phyloP scores from a whole-genome alignment of 306 rosid genomes.

The Malus fusca region DNA sequence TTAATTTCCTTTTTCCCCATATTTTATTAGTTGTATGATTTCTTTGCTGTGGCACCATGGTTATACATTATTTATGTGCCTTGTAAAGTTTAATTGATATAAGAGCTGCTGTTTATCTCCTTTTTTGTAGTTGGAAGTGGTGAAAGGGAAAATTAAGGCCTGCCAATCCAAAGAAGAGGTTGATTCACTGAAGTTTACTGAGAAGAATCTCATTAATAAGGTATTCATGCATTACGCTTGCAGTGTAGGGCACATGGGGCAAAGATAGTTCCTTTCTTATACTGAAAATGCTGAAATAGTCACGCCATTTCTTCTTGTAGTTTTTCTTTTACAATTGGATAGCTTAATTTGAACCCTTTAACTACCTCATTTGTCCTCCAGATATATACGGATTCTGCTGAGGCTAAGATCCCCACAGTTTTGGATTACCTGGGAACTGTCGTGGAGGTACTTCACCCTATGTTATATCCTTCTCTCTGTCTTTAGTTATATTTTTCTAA shows the following conservation, averaged over 20 bases:
- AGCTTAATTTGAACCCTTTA: background rate
- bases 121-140: conserved; percentile 60
- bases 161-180: conserved; percentile 64
- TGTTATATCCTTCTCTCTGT: background rate
- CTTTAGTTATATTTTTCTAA: background rate
- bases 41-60: background rate
- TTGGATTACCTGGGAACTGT: conserved; percentile 85
- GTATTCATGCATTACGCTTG: conserved; percentile 27
- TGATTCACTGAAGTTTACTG: conserved; percentile 59
- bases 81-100: background rate
- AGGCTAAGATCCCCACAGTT: conserved; percentile 92
- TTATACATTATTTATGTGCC: background rate
- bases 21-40: background rate
- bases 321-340: background rate
- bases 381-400: conserved; percentile 90
- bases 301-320: background rate
- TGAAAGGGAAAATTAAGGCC: conserved; percentile 68
- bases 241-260: background rate
- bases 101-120: conserved; percentile 2
- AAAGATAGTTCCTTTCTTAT: background rate
- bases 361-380: conserved; percentile 28
- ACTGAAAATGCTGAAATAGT: background rate
- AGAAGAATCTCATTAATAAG: conserved; percentile 81
- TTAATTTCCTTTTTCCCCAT: background rate
- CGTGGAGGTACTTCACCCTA: conserved; percentile 56